Evolutionary conservation across 768 basidiomycete species (phyloP), one percentile per base, ranked within the genome.

Genomic region (Lyophyllum atratum): DNA sequence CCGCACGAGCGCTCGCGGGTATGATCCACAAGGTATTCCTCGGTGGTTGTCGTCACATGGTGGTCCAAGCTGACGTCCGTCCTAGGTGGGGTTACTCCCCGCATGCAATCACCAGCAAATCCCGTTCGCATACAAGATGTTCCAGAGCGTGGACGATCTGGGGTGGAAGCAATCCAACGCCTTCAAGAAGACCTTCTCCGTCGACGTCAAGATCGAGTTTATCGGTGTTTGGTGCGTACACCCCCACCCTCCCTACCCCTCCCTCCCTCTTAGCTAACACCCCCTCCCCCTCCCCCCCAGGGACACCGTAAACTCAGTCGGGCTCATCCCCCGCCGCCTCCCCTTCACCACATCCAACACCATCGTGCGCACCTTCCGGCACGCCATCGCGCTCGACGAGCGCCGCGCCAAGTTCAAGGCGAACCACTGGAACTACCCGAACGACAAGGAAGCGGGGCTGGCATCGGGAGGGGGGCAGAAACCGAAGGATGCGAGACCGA

Each of bases 101-200:
- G 65, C 71, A 9, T 72, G 72, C 55, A 78, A 78, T 49, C 71
- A 74, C 57, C 77, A 85, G 58, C 80, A 83, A 62, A 75, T 85
- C 11, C 80, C 82, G 2, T 83, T 86, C 51, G 84, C 82, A 12
- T 85, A 83, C 70, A 78, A 78, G 52, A 81, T 85, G 78, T 85
- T 76, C 70, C 77, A 73, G 10, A 67, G 69, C 1, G 60, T 65
- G 15, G 77, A 82, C 51, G 70, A 74, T 25, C 47, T 60, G 0
- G 78, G 81, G 12, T 81, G 79, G 79, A 70, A 72, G 47, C 76
- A 78, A 52, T 76, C 76, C 3, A 72, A 74, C 42, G 75, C 71
- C 0, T 84, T 83, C 70, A 83, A 82, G 64, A 72, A 74, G 29
- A 73, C 80, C 3, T 81, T 84, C 65, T 79, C 75, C 8, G 72